phyloP scores from a whole-genome alignment of 2,329 filamentous ascomycete species.

The Sporothrix euskadiensis region DNA sequence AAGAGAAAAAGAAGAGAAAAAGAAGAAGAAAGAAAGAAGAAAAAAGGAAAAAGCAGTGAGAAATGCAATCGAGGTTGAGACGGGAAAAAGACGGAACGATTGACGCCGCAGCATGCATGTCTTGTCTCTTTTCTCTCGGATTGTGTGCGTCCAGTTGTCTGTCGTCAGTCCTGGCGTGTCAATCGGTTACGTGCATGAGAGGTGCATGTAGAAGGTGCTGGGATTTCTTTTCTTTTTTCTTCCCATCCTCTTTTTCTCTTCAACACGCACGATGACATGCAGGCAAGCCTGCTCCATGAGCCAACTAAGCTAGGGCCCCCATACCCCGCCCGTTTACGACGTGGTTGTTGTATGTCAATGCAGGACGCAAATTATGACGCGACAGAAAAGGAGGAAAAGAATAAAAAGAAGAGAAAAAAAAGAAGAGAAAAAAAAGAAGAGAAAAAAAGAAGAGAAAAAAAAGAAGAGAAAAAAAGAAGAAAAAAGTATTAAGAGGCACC shows the following conservation, averaged over 20 bases:
- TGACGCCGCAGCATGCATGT: background rate
- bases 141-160: background rate
- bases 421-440: background rate
- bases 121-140: background rate
- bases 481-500: background rate
- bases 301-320: background rate
- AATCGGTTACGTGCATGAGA: conserved; percentile 9
- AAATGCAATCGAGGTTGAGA: background rate
- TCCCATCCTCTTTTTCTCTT: background rate
- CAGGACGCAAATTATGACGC: background rate
- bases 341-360: background rate
- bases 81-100: background rate
- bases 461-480: background rate
- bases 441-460: background rate
- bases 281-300: background rate
- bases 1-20: background rate
- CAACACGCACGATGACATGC: conserved; percentile 11
- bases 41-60: too few species aligned
- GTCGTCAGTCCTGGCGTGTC: background rate
- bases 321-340: conserved; percentile 16
- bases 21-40: background rate
- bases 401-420: background rate
- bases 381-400: background rate
- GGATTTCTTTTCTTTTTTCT: background rate
- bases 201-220: background rate